Conservation (phyloP, 345 rosid genomes). For the Dovyalis caffra region DNA sequence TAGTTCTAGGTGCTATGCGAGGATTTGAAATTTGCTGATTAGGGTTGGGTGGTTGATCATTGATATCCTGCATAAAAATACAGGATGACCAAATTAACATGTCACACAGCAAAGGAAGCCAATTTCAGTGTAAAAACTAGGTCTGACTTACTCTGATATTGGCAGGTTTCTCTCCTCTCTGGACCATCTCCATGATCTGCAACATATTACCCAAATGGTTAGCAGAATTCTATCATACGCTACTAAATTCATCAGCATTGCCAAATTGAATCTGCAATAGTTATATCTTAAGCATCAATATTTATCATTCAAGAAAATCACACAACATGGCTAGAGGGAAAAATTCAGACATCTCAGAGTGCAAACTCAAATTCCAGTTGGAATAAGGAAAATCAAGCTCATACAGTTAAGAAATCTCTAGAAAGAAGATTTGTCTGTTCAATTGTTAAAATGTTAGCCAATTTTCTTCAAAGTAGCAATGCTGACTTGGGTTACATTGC, state of each 20-base stretch:
- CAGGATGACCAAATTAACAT: constrained; percentile 22
- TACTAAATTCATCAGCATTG: constrained; percentile 4
- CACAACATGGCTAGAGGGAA: neutral
- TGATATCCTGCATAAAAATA: constrained; percentile 59
- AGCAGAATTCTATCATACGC: neutral
- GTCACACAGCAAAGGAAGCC: constrained; percentile 12
- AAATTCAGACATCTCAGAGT: neutral
- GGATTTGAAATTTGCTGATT: constrained; percentile 72
- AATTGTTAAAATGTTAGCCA: neutral
- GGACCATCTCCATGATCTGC: constrained; percentile 94
- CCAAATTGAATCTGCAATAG: neutral
- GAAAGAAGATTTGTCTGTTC: neutral
- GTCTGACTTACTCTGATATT: constrained; percentile 63
- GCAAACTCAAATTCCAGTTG: neutral
- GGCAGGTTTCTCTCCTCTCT: constrained; percentile 92
- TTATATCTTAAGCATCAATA: neutral
- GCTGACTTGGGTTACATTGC: neutral
- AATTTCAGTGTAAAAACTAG: constrained; percentile 11
- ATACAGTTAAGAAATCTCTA: neutral
- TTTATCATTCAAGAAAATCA: neutral
- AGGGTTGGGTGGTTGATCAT: constrained; percentile 89
- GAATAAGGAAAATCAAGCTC: neutral
- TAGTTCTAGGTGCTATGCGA: constrained; percentile 68
- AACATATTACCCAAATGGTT: constrained; percentile 10
- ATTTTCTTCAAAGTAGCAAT: neutral